Conservation (phyloP, 192 early-diverging fungal genomes). For the Powellomyces hirtus region DNA sequence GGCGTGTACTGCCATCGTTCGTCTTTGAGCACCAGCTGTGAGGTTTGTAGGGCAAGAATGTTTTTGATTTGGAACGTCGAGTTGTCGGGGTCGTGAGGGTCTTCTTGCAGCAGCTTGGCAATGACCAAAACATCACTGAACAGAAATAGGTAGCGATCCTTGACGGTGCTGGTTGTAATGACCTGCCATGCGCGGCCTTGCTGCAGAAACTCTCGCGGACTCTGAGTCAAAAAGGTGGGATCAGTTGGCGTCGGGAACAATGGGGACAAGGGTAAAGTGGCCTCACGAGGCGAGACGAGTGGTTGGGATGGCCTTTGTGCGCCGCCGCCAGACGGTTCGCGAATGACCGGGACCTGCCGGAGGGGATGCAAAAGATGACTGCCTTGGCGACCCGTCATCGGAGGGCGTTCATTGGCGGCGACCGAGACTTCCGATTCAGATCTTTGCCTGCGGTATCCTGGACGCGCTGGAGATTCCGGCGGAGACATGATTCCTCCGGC, state of each 20-base stretch:
- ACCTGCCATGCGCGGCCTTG: conserved; percentile 64
- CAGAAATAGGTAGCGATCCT: conserved; percentile 66
- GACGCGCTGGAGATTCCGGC: background rate
- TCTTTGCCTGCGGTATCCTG: background rate
- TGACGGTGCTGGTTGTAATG: conserved; percentile 62
- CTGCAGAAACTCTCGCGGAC: conserved; percentile 37
- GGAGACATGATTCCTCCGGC: conserved; percentile 12
- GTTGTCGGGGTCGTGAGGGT: conserved; percentile 35
- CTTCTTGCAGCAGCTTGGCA: conserved; percentile 59
- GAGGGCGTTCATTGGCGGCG: too few species aligned
- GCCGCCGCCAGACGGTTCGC: too few species aligned
- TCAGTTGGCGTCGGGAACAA: too few species aligned
- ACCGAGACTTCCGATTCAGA: background rate
- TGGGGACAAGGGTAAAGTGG: too few species aligned
- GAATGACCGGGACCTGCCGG: too few species aligned
- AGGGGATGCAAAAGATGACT: too few species aligned
- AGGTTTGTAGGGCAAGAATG: conserved; percentile 9
- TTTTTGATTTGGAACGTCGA: conserved; percentile 26
- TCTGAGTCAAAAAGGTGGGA: background rate
- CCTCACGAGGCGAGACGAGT: too few species aligned
- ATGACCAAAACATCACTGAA: conserved; percentile 66
- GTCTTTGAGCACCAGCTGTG: conserved; percentile 30
- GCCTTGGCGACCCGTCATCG: too few species aligned
- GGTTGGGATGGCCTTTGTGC: too few species aligned
- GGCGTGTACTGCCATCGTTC: conserved; percentile 22